A percentile compares a stretch with the other conserved stretches of the same genome.
phyloP scores from a whole-genome alignment of 2,329 filamentous ascomycete species.

The Scopulariopsis brevicaulis region DNA sequence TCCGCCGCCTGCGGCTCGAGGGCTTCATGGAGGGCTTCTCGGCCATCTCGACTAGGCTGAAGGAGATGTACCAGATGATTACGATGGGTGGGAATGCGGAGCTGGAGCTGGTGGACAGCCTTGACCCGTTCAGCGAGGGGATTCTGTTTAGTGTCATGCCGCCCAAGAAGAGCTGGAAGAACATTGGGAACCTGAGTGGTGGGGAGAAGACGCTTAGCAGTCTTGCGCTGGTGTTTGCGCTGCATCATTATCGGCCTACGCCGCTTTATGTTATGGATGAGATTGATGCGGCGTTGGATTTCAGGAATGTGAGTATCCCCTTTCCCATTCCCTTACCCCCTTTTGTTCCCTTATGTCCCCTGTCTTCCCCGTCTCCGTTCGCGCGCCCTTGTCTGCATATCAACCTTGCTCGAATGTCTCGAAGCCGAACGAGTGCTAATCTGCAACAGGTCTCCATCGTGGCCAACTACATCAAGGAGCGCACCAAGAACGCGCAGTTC shows the following conservation, averaged over 20 bases:
- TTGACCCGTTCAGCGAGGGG: constrained; percentile 94
- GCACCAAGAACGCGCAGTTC: constrained; percentile 98
- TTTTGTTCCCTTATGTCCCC: not conserved
- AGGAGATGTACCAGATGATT: constrained; percentile 99
- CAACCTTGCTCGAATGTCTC: too few relatives aligned
- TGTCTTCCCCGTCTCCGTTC: not conserved
- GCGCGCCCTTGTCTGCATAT: not conserved
- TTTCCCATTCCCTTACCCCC: constrained; percentile 1
- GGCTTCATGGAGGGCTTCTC: constrained; percentile 98
- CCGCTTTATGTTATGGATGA: constrained; percentile 99
- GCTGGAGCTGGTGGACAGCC: constrained; percentile 87
- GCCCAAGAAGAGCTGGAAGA: constrained; percentile 99
- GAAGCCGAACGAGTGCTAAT: not conserved
- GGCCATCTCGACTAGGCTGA: constrained; percentile 83
- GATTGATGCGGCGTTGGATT: constrained; percentile 95
- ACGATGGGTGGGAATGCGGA: constrained; percentile 99
- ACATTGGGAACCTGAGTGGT: constrained; percentile 90
- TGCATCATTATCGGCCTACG: constrained; percentile 97
- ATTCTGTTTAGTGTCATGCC: constrained; percentile 98
- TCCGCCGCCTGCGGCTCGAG: constrained; percentile 79
- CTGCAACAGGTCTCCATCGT: constrained; percentile 75
- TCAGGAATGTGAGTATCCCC: constrained; percentile 70
- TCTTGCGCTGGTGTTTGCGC: constrained; percentile 89
- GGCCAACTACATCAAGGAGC: constrained; percentile 96
- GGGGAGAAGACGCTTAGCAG: constrained; percentile 95